Evolutionary conservation across 352 stramenopile species (phyloP).

Genomic region (Pythium rhizo-oryzae): DNA sequence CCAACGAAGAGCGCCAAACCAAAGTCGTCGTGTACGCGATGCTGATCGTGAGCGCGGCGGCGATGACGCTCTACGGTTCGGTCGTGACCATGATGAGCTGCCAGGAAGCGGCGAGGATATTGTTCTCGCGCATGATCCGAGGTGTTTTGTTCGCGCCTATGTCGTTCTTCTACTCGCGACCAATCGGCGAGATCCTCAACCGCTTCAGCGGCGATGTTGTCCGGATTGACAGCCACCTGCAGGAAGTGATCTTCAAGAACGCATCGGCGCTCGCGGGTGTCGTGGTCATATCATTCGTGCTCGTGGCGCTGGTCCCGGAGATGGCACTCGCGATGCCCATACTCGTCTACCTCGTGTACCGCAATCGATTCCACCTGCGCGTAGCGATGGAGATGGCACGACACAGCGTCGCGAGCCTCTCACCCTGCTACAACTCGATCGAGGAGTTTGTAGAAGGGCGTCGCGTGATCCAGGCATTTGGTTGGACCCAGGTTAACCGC

Average conservation of each 20-base stretch:
- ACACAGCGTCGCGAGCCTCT: slow-evolving; percentile 20
- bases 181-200: slow-evolving; percentile 43
- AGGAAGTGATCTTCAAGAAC: slow-evolving; percentile 19
- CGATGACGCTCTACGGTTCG: slow-evolving; percentile 27
- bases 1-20: slow-evolving; percentile 8
- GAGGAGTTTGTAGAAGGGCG: slow-evolving; percentile 29
- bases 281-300: slow-evolving; percentile 31
- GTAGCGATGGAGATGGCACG: slow-evolving; percentile 30
- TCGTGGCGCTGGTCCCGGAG: slow-evolving; percentile 40
- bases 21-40: slow-evolving; percentile 29
- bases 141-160: slow-evolving; percentile 32
- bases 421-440: slow-evolving; percentile 32
- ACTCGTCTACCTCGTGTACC: slow-evolving; percentile 47
- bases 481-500: slow-evolving; percentile 15
- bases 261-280: slow-evolving; percentile 18
- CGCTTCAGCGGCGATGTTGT: slow-evolving; percentile 40
- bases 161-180: slow-evolving; percentile 40
- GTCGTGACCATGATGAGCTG: slow-evolving; percentile 21
- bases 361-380: slow-evolving; percentile 20
- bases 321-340: slow-evolving; percentile 71
- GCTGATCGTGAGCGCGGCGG: slow-evolving; percentile 19
- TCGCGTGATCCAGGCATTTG: slow-evolving; percentile 28
- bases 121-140: slow-evolving; percentile 21
- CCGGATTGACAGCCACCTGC: slow-evolving; percentile 20
- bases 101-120: slow-evolving; percentile 16